phyloP scores from a whole-genome alignment of 495 filamentous ascomycete genomes.

The Thozetella sp. region DNA sequence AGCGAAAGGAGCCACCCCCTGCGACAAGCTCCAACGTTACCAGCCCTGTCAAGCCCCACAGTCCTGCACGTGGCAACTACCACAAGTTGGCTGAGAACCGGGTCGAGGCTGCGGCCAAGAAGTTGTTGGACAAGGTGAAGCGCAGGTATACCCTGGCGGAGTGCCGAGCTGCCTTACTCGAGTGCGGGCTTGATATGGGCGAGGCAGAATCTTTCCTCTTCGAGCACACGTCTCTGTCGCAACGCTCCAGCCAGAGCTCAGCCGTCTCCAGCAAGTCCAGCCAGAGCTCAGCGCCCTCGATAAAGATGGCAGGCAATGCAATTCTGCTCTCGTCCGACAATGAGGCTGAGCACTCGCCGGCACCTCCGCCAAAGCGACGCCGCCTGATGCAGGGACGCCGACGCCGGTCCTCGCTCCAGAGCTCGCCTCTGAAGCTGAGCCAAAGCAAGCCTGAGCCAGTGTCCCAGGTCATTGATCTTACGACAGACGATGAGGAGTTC shows the following conservation, averaged over 20 bases:
- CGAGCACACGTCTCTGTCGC: neutral
- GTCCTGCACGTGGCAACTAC: neutral
- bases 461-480: slow-evolving; percentile 23
- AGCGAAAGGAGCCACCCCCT: slow-evolving; percentile 20
- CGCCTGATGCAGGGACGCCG: slow-evolving; percentile 30
- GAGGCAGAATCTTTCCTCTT: neutral
- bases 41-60: neutral
- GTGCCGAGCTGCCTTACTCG: neutral
- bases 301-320: neutral
- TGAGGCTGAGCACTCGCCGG: slow-evolving; percentile 3
- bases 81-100: neutral
- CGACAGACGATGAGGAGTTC: slow-evolving; percentile 19
- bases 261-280: neutral
- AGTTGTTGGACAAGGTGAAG: neutral
- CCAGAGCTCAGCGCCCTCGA: neutral
- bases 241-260: neutral
- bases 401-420: slow-evolving; percentile 12
- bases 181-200: neutral
- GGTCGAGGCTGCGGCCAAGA: neutral
- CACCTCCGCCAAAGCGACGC: slow-evolving; percentile 18
- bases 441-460: neutral
- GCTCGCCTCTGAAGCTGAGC: slow-evolving; percentile 13
- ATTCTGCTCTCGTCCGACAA: neutral
- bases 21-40: neutral
- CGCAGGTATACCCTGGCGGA: neutral